phyloP scores from a whole-genome alignment of 768 basidiomycete species.

The Clitopilus hobsonii region DNA sequence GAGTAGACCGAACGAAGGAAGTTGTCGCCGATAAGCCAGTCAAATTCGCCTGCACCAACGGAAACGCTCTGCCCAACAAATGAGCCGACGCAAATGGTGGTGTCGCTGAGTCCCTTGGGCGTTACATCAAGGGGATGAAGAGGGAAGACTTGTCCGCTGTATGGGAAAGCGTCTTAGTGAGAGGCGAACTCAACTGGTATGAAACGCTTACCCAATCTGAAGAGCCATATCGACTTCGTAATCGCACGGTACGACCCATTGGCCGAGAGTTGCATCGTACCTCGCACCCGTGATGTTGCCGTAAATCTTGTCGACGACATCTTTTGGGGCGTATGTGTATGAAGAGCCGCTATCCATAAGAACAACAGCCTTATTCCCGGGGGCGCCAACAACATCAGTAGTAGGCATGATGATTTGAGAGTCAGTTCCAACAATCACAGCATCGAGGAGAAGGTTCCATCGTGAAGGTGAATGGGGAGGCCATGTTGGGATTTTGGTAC shows the following conservation, averaged over 20 bases:
- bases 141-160: conserved; percentile 69
- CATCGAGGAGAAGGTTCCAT: conserved; percentile 78
- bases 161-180: conserved; percentile 4
- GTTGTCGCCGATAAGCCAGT: conserved; percentile 82
- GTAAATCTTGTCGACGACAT: conserved; percentile 68
- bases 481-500: conserved; percentile 66
- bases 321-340: conserved; percentile 72
- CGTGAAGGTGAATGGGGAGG: conserved; percentile 57
- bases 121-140: conserved; percentile 77
- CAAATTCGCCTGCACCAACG: conserved; percentile 64
- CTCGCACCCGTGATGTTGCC: conserved; percentile 57
- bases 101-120: conserved; percentile 38
- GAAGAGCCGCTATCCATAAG: conserved; percentile 82
- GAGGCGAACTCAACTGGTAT: neutral
- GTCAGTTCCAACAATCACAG: conserved; percentile 51
- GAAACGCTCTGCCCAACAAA: conserved; percentile 63
- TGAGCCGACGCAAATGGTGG: conserved; percentile 62
- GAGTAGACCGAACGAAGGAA: conserved; percentile 79
- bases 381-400: conserved; percentile 51
- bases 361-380: conserved; percentile 67
- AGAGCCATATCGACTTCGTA: conserved; percentile 75
- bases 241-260: conserved; percentile 74
- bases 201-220: conserved; percentile 59
- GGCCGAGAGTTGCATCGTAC: conserved; percentile 44
- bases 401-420: conserved; percentile 42